Evolutionary conservation across 2,329 filamentous ascomycete species (phyloP).

Genomic region (Monascus ruber): DNA sequence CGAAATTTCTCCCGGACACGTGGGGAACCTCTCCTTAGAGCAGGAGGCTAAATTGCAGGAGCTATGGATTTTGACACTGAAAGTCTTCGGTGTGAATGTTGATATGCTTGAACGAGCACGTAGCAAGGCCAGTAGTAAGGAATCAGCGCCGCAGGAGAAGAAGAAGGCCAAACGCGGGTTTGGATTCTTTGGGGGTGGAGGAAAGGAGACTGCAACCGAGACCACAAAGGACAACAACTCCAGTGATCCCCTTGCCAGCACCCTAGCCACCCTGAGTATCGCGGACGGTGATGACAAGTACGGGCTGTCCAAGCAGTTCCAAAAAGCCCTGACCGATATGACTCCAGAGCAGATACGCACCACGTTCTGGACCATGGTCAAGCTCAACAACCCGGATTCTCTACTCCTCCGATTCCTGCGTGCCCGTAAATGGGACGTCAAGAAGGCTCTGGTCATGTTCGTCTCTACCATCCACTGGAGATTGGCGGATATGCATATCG

Average conservation of each 20-base stretch:
- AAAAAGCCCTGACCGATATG: constrained; percentile 65
- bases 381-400: constrained; percentile 87
- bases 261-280: constrained; percentile 24
- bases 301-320: constrained; percentile 76
- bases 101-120: constrained; percentile 13
- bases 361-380: constrained; percentile 87
- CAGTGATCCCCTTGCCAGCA: constrained; percentile 27
- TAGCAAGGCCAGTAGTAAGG: constrained; percentile 11
- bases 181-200: constrained; percentile 58
- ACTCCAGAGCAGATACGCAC: constrained; percentile 66
- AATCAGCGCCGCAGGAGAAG: constrained; percentile 27
- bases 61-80: constrained; percentile 68
- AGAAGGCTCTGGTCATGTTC: constrained; percentile 87
- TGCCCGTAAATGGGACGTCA: constrained; percentile 91
- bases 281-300: constrained; percentile 74
- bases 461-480: constrained; percentile 93
- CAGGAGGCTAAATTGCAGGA: constrained; percentile 81
- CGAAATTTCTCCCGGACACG: constrained; percentile 46
- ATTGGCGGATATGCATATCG: constrained; percentile 68
- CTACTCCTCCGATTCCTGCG: constrained; percentile 71
- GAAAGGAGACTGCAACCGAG: constrained; percentile 29
- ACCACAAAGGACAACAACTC: constrained; percentile 20
- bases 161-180: constrained; percentile 58
- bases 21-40: constrained; percentile 78
- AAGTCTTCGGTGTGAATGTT: constrained; percentile 55